Evolutionary conservation across 192 early-diverging fungal species (phyloP), one percentile per base, ranked within the genome.

Genomic region (Umbelopsis vinacea): DNA sequence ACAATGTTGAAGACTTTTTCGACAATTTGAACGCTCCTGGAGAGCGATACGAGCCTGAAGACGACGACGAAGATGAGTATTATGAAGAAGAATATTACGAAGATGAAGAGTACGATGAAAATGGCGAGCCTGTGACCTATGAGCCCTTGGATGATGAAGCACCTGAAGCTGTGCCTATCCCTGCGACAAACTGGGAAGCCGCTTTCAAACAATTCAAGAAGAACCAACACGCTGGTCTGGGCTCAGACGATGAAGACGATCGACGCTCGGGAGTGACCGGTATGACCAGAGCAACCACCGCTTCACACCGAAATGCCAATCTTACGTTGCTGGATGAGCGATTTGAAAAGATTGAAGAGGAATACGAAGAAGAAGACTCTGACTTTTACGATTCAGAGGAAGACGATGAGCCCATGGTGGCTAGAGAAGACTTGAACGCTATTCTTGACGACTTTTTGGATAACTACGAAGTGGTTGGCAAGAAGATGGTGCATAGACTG

Each of bases 201-300:
- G 82, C 80, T 53, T 89, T 89, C 66, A 79, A 77, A 78, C 88
- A 88, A 71, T 89, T 87, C 73, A 79, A 84, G 55, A 78, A 83
- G 57, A 66, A 68, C 12, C 81, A 82, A 63, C 70, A 79, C 7
- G 77, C 55, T 8, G 71, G 74, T 15, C 4, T 21, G 15, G 74
- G 68, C 14, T 57, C 68, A 2, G 72, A 84, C 71, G 82, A 83
- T 52, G 77, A 77, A 5, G 89, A 87, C 71, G 87, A 86, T 55
- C 67, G 53, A 23, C 73, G 71, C 71, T 76, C 80, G 78, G 82
- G 70, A 70, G 77, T 74, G 46, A 84, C 76, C 57, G 86, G 84
- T 21, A 90, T 93, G 35, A 97, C 96, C 11, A 95, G 98, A 93
- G 91, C 95, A 1, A 96, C 96, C 19, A 95, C 95, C 7, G 89